Percentiles rank a stretch among this genome's conserved stretches.
Conservation (phyloP, 225 moss, liverwort and hornwort species). For the Pleurozium schreberi region DNA sequence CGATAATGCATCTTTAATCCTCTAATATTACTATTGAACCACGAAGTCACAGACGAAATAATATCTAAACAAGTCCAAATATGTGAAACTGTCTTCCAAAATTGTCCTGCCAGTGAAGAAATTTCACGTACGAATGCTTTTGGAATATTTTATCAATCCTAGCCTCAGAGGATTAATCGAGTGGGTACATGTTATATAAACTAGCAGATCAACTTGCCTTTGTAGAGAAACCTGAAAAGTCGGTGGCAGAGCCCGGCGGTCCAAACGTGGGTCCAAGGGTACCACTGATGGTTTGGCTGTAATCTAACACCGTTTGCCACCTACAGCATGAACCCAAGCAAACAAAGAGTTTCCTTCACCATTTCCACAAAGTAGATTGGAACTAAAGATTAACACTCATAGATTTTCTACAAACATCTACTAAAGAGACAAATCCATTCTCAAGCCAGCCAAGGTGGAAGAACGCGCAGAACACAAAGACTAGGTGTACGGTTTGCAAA, state of each 20-base stretch:
- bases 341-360: not conserved
- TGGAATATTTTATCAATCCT: not conserved
- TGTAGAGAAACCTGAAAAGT: constrained; percentile 37
- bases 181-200: not conserved
- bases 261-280: constrained; percentile 50
- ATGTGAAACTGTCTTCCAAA: not conserved
- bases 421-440: not conserved
- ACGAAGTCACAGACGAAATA: not conserved
- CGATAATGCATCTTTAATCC: not conserved
- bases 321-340: constrained; percentile 26
- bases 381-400: not conserved
- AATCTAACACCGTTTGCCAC: constrained; percentile 93
- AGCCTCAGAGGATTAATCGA: not conserved
- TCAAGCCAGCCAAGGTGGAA: not conserved
- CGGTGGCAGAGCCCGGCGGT: constrained; percentile 34
- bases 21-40: not conserved
- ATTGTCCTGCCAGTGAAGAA: not conserved
- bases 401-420: not conserved
- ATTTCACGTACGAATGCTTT: not conserved
- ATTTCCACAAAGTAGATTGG: not conserved
- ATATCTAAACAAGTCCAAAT: not conserved
- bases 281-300: constrained; percentile 72
- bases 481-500: not conserved
- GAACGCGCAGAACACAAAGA: not conserved
- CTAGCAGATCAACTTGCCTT: constrained; percentile 50